Percentiles rank a stretch among this genome's conserved stretches.
Conservation (phyloP, 148 eudicot species). For the Vaccinium myrtillus region DNA sequence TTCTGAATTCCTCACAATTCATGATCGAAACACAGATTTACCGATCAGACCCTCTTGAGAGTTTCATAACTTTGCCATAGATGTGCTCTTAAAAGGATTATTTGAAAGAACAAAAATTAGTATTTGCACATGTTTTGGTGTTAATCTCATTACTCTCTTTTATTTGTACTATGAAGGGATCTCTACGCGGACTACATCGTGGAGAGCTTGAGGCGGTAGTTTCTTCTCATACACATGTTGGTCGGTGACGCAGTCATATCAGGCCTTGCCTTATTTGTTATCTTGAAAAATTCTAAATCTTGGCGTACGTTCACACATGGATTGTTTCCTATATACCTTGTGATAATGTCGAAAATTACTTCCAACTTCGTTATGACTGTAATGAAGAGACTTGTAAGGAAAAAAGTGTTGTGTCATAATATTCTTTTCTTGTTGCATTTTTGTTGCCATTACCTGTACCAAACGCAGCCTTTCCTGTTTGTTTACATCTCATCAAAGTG, state of each 20-base stretch:
- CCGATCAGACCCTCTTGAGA: not conserved
- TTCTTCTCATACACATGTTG: not conserved
- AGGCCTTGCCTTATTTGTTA: not conserved
- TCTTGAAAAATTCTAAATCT: not conserved
- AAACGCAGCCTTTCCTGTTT: not conserved
- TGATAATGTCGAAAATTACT: not conserved
- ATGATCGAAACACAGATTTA: not conserved
- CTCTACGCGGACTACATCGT: slow-evolving; percentile 50
- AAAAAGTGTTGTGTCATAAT: not conserved
- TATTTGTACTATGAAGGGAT: slow-evolving; percentile 15
- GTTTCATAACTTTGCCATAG: not conserved
- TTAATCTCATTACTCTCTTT: not conserved
- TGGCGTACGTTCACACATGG: not conserved
- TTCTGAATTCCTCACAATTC: not conserved
- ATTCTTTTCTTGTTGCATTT: not conserved
- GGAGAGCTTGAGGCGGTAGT: slow-evolving; percentile 51
- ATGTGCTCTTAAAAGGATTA: not conserved
- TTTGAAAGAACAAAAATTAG: not conserved
- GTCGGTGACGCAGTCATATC: not conserved
- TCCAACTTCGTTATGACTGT: not conserved
- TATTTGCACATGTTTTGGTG: not conserved
- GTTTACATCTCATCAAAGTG: not conserved
- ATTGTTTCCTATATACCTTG: not conserved
- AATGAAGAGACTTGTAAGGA: not conserved
- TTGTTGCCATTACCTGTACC: not conserved